phyloP scores from a whole-genome alignment of 106 monocot genomes.

The Dactylorhiza incarnata region DNA sequence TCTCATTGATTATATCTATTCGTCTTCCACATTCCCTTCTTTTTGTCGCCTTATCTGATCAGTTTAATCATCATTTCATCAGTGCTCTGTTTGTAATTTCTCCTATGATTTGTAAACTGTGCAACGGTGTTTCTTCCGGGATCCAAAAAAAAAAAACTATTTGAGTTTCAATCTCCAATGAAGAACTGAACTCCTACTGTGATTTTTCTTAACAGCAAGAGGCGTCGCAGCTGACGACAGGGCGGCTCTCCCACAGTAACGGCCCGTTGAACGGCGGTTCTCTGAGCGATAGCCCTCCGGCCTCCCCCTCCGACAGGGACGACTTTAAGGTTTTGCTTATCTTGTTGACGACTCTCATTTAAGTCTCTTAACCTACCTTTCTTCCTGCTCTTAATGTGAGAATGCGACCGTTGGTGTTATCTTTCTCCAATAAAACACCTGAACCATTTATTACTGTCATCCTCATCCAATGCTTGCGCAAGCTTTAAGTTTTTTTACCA shows the following conservation, averaged over 20 bases:
- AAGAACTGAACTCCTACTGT: background rate
- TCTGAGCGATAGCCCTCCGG: constrained; percentile 81
- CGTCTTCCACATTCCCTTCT: background rate
- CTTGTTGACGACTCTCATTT: background rate
- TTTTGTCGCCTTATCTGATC: background rate
- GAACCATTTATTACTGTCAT: constrained; percentile 4
- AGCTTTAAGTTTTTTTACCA: background rate
- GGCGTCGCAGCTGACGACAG: constrained; percentile 62
- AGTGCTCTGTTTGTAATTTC: background rate
- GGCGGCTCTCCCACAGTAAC: constrained; percentile 91
- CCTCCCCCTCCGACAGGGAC: constrained; percentile 72
- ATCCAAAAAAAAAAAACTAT: background rate
- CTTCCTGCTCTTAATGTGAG: background rate
- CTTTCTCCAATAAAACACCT: constrained; percentile 39
- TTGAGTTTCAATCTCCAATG: background rate
- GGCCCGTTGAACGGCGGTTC: constrained; percentile 85
- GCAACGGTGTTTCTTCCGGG: background rate
- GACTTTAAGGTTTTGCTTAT: constrained; percentile 40
- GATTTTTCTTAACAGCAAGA: constrained; percentile 39
- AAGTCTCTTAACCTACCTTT: background rate
- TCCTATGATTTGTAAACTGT: background rate
- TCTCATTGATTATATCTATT: background rate
- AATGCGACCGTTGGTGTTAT: constrained; percentile 28
- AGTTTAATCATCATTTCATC: background rate
- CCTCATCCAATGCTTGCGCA: background rate